These are phyloP conservation scores for Saccharomyces pastorianus DNA, from an alignment of 1,139 yeast genomes.

Conservation along the genomic window DNA sequence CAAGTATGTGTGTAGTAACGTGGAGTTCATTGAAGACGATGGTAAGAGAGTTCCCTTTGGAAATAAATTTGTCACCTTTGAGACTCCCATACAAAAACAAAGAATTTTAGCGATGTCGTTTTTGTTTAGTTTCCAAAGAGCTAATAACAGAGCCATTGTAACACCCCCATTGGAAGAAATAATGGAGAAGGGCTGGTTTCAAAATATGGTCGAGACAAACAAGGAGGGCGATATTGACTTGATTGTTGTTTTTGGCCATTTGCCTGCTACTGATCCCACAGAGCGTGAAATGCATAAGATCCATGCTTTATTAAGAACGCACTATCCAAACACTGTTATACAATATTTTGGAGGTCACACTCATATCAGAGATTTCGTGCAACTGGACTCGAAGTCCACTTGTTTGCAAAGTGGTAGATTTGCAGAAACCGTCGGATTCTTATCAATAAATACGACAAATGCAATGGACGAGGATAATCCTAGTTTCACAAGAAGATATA, in stretches of 20 bases:
- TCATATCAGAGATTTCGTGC: constrained; percentile 77
- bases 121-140: constrained; percentile 64
- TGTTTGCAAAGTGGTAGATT: constrained; percentile 88
- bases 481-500: constrained; percentile 51
- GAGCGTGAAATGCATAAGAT: constrained; percentile 41
- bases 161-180: constrained; percentile 53
- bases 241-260: constrained; percentile 67
- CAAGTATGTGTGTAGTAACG: constrained; percentile 71
- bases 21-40: constrained; percentile 49
- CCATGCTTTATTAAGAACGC: constrained; percentile 47
- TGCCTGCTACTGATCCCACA: constrained; percentile 61
- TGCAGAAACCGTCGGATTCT: constrained; percentile 87
- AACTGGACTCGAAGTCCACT: constrained; percentile 58
- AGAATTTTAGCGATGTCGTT: constrained; percentile 69
- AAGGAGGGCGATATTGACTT: constrained; percentile 50
- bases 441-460: constrained; percentile 44
- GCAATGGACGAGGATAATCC: constrained; percentile 13
- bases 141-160: constrained; percentile 55
- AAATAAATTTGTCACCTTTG: constrained; percentile 52
- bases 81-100: constrained; percentile 46
- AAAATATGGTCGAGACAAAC: constrained; percentile 38
- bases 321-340: constrained; percentile 55
- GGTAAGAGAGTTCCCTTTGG: constrained; percentile 62
- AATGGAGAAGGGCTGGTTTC: constrained; percentile 52
- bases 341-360: constrained; percentile 95